Base-by-base conservation (phyloP, 352 stramenopile genomes). In the Phytophthora aleatoria region DNA sequence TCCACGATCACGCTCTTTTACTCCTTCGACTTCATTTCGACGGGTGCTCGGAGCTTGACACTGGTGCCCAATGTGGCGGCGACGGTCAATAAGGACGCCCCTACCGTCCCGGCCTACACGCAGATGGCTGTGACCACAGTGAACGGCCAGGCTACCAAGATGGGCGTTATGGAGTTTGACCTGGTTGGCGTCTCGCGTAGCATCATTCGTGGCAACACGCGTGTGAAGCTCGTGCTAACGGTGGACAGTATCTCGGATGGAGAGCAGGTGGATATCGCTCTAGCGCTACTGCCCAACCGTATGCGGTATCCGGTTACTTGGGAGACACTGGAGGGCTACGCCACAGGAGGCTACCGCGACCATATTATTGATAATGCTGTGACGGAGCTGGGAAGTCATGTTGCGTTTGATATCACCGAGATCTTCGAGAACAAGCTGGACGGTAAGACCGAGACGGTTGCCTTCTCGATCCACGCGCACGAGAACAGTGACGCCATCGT, bases 331-430 rank as follows among this genome's bases (percentile, higher is more conserved):
- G 64, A 57, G 13, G 55, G 62, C 56, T 83, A 80, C 35, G 73
- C 73, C 13, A 64, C 58, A 2, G 58, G 62, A 11, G 71, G 59
- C 24, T 91, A 84, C 64, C 69, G 55, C 20, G 47, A 87, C 15
- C 69, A 77, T 28, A 63, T 87, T 50, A 76, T 91, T 62, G 79
- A 92, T 70, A 79, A 74, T 45, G 80, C 75, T 10, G 38, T 52
- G 8, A 74, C 79, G 3, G 69, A 80, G 44, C 65, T 92, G 33
- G 84, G 86, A 41, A 89, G 71, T 41, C 78, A 90, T 64, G 59
- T 93, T 44, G 68, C 73, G 16, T 93, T 92, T 58, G 86, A 95
- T 64, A 90, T 95, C 69, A 95, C 86, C 3, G 86, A 95, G 51
- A 66, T 90, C 20, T 85, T 93, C 24, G 65, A 80, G 16, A 61